A percentile compares a stretch with the other conserved stretches of the same genome.
phyloP scores from a whole-genome alignment of 257 asterid genomes.

The Sherardia arvensis region DNA sequence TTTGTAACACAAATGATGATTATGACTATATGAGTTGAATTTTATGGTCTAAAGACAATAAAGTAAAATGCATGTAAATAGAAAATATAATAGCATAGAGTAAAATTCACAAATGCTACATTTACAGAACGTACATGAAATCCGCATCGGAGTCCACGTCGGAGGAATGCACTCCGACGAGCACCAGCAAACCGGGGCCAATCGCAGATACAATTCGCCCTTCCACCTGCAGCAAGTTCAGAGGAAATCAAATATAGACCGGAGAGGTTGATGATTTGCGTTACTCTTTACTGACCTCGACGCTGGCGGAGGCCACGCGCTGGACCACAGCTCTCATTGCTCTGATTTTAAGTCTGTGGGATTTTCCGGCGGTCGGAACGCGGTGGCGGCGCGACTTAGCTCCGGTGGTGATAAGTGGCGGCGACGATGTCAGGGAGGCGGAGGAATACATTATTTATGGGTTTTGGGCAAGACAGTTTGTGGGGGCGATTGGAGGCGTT shows the following conservation, averaged over 20 bases:
- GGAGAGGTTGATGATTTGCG: not conserved
- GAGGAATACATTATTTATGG: conserved; percentile 8
- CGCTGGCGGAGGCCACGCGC: conserved; percentile 84
- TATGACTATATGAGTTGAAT: not conserved
- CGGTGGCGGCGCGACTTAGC: conserved; percentile 31
- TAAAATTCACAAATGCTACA: too few species aligned
- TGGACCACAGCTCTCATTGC: conserved; percentile 84
- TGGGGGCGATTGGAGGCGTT: not conserved
- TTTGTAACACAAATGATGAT: not conserved
- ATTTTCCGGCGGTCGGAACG: conserved; percentile 9
- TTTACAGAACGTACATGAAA: conserved; percentile 34
- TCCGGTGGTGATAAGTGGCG: not conserved
- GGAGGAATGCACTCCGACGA: conserved; percentile 69
- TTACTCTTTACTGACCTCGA: conserved; percentile 40
- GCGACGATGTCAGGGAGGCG: not conserved
- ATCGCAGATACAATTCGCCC: conserved; percentile 59
- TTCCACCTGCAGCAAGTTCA: conserved; percentile 48
- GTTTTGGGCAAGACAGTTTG: not conserved
- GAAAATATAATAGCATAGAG: too few species aligned
- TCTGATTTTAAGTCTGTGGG: conserved; percentile 21
- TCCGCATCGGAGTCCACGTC: conserved; percentile 71
- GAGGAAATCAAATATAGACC: not conserved
- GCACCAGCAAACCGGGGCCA: conserved; percentile 80
- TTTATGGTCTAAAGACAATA: too few species aligned
- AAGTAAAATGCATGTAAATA: not conserved